Evolutionary conservation across 371 early-diverging fungal genomes (phyloP).

Genomic region (Apophysomyces trapeziformis): DNA sequence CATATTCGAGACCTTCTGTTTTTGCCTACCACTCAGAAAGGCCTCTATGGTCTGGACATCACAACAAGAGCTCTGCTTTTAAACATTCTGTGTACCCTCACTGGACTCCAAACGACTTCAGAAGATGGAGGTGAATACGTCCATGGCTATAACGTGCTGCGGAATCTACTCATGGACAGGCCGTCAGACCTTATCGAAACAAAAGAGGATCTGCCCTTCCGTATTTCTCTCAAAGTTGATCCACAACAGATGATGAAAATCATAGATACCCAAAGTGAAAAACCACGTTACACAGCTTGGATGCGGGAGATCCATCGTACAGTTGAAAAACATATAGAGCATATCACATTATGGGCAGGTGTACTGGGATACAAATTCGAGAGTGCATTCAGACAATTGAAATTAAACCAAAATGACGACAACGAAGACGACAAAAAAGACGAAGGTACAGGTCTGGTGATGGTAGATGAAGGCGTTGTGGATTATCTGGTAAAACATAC

Average conservation of each 20-base stretch:
- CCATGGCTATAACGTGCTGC: slow-evolving; percentile 56
- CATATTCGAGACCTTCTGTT: slow-evolving; percentile 54
- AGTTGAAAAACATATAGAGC: slow-evolving; percentile 52
- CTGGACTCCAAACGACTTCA: slow-evolving; percentile 40
- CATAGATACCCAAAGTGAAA: slow-evolving; percentile 37
- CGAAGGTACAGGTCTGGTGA: slow-evolving; percentile 34
- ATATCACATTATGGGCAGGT: slow-evolving; percentile 49
- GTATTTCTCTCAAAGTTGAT: slow-evolving; percentile 49
- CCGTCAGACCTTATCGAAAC: slow-evolving; percentile 26
- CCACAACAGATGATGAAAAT: slow-evolving; percentile 43
- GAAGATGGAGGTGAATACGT: slow-evolving; percentile 30
- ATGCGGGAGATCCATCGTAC: slow-evolving; percentile 54
- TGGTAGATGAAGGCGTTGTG: slow-evolving; percentile 59
- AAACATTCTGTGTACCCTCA: slow-evolving; percentile 47
- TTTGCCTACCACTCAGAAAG: slow-evolving; percentile 43
- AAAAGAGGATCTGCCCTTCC: slow-evolving; percentile 38
- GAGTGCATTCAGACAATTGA: slow-evolving; percentile 50
- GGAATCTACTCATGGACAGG: slow-evolving; percentile 40
- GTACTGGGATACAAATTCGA: slow-evolving; percentile 53
- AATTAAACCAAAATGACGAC: slow-evolving; percentile 18
- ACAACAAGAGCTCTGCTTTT: slow-evolving; percentile 42
- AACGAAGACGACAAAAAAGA: neutral
- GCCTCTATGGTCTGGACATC: slow-evolving; percentile 43
- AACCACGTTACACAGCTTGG: slow-evolving; percentile 56
- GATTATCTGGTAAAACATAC: slow-evolving; percentile 45